phyloP scores from a whole-genome alignment of 2,329 filamentous ascomycete species.

The Curvularia eragrostidis region DNA sequence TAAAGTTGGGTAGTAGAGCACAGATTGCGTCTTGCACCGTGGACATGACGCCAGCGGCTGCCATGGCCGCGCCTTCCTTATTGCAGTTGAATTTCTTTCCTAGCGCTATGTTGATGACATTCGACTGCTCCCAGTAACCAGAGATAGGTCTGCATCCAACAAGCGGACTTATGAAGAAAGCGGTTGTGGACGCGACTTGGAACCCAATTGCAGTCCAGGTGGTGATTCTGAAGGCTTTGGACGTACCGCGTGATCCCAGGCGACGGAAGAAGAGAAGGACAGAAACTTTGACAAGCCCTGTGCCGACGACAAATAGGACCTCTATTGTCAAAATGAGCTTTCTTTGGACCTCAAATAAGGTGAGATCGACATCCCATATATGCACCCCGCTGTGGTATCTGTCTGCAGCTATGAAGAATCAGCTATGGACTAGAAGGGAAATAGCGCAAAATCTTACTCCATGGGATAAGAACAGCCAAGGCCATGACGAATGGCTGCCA shows the following conservation, averaged over 20 bases:
- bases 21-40: slow-evolving; percentile 30
- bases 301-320: slow-evolving; percentile 22
- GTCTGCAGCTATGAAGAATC: slow-evolving; percentile 20
- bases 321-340: slow-evolving; percentile 33
- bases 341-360: slow-evolving; percentile 20
- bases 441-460: slow-evolving; percentile 14
- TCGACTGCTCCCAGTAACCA: slow-evolving; percentile 34
- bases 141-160: slow-evolving; percentile 31
- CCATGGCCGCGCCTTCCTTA: slow-evolving; percentile 31
- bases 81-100: slow-evolving; percentile 32
- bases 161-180: slow-evolving; percentile 28
- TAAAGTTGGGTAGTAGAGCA: slow-evolving; percentile 28
- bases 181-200: slow-evolving; percentile 20
- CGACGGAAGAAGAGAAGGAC: slow-evolving; percentile 39
- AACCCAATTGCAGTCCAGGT: slow-evolving; percentile 22
- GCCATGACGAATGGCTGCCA: slow-evolving; percentile 3
- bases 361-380: slow-evolving; percentile 29
- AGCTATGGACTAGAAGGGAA: slow-evolving; percentile 5
- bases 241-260: slow-evolving; percentile 24
- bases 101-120: slow-evolving; percentile 16
- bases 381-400: slow-evolving; percentile 30
- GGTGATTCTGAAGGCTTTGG: slow-evolving; percentile 20
- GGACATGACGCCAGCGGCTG: slow-evolving; percentile 27
- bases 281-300: slow-evolving; percentile 37
- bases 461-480: slow-evolving; percentile 29